Evolutionary conservation across 106 monocot species (phyloP).

Genomic region (Agapanthus africanus): DNA sequence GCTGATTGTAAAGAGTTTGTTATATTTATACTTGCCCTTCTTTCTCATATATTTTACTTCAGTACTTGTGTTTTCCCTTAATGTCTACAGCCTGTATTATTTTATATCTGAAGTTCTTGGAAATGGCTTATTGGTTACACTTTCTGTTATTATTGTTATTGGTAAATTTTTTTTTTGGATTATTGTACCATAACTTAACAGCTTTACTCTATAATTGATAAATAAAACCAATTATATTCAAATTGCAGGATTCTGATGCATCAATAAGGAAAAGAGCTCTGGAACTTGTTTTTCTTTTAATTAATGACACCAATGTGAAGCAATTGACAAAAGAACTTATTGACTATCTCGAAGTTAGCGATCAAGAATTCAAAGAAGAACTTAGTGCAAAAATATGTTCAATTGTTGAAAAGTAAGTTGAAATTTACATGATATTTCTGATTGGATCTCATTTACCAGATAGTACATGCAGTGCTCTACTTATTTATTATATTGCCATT

Average conservation of each 20-base stretch:
- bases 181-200: neutral
- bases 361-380: constrained; percentile 95
- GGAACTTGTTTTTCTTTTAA: constrained; percentile 79
- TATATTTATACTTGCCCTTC: too few relatives aligned
- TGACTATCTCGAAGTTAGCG: constrained; percentile 93
- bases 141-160: neutral
- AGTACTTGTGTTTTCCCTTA: too few relatives aligned
- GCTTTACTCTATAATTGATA: neutral
- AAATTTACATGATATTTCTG: neutral
- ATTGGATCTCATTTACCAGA: neutral
- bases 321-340: constrained; percentile 83
- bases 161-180: neutral
- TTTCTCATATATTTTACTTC: too few relatives aligned
- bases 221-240: constrained; percentile 11
- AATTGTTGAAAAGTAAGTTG: constrained; percentile 87
- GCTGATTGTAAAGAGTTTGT: too few relatives aligned
- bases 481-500: neutral
- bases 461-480: neutral
- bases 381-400: constrained; percentile 90
- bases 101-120: neutral
- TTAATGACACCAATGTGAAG: constrained; percentile 89
- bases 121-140: neutral
- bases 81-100: too few relatives aligned
- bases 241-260: constrained; percentile 87
- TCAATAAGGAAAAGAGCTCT: constrained; percentile 98